A percentile compares a stretch with the other conserved stretches of the same genome.
These are phyloP conservation scores for barrel medic (Medicago truncatula) DNA, from an alignment of 306 rosid genomes.

Conservation along the genomic window DNA sequence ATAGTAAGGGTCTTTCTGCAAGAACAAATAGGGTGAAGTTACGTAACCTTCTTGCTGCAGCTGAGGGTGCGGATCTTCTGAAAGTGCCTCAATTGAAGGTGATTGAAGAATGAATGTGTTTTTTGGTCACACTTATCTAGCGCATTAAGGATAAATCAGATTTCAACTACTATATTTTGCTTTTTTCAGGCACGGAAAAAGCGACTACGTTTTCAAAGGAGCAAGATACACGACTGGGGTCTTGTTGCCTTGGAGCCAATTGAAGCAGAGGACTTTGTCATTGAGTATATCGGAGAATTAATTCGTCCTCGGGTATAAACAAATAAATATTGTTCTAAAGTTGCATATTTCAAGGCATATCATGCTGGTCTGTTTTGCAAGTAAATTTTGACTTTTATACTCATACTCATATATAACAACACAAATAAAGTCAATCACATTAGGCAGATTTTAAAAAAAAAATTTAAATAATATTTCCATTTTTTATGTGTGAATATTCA, in stretches of 20 bases:
- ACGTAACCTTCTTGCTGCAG: conserved; percentile 95
- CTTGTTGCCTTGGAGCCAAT: conserved; percentile 93
- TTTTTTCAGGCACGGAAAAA: conserved; percentile 86
- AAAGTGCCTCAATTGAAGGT: conserved; percentile 97
- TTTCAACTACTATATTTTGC: conserved; percentile 30
- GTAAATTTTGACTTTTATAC: conserved; percentile 25
- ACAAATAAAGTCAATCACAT: conserved; percentile 22
- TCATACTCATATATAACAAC: background rate
- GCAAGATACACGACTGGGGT: conserved; percentile 99
- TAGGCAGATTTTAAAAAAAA: background rate
- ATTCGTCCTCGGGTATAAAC: conserved; percentile 88
- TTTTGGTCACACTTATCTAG: conserved; percentile 30
- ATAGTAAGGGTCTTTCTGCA: conserved; percentile 91
- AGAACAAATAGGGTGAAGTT: conserved; percentile 93
- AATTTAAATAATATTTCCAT: background rate
- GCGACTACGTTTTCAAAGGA: conserved; percentile 78
- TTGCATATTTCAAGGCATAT: conserved; percentile 31
- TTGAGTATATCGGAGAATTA: conserved; percentile 93
- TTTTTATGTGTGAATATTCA: conserved; percentile 5
- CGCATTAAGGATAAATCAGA: conserved; percentile 31
- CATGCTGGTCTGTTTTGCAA: conserved; percentile 4
- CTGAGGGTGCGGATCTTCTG: conserved; percentile 96
- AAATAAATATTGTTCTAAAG: background rate
- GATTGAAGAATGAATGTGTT: conserved; percentile 33
- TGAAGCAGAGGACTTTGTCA: conserved; percentile 96